Base-by-base conservation (phyloP, 1,284 basidiomycete species). In the Mycosarcoma mackinlayi region DNA sequence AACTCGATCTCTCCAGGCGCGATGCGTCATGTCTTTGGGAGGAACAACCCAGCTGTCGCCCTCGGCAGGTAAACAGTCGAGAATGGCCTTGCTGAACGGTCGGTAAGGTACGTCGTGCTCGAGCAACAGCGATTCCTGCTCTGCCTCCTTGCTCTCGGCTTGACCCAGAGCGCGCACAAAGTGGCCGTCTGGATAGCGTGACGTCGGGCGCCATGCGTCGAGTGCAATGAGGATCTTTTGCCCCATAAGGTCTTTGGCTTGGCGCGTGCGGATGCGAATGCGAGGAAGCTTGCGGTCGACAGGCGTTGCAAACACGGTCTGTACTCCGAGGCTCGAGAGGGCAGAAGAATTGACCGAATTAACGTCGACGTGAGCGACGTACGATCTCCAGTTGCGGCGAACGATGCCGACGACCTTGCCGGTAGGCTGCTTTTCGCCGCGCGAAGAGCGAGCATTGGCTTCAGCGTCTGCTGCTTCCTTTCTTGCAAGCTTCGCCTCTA, bases 171-270 rank as follows among this genome's bases (percentile, higher is more conserved):
- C 90, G 39, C 95, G 89, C 13, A 98, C 93, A 78, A 99, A 94
- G 83, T 99, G 96, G 0, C 96, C 96, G 75, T 98, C 94, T 0
- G 96, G 96, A 80, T 98, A 98, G 23, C 93, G 88, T 2, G 92
- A 94, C 30, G 89, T 88, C 24, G 86, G 84, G 28, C 92, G 89
- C 96, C 96, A 99, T 40, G 89, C 86, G 82, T 98, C 96, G 77
- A 98, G 93, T 0, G 92, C 91, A 38, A 98, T 92, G 18, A 98
- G 88, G 69, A 99, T 95, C 84, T 99, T 98, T 83, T 98, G 94
- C 25, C 90, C 89, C 18, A 97, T 84, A 10, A 99, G 88, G 1
- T 88, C 84, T 1, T 93, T 91, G 0, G 94, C 94, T 85, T 99
- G 96, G 4, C 96, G 90, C 0, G 95, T 98, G 28, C 94, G 89